Evolutionary conservation across 73 alveolate species (phyloP).

Genomic region (Halteria grandinella): DNA sequence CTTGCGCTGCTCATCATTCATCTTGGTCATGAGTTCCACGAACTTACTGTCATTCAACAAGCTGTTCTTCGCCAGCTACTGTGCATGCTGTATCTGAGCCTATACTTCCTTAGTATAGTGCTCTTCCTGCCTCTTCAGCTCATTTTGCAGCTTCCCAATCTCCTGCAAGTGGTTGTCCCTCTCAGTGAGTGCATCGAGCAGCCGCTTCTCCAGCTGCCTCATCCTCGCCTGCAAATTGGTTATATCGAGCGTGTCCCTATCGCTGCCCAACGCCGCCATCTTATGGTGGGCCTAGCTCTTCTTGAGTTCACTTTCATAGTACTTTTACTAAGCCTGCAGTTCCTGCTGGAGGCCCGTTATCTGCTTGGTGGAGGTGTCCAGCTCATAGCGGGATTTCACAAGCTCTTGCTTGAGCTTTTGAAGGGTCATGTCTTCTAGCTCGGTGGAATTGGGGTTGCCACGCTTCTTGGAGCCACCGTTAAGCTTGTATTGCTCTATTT

Average conservation of each 20-base stretch:
- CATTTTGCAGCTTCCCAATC: conserved; percentile 33
- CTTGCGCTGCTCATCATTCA: conserved; percentile 51
- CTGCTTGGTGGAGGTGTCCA: conserved; percentile 13
- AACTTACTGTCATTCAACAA: conserved; percentile 48
- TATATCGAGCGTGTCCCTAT: conserved; percentile 1
- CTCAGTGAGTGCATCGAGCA: background rate
- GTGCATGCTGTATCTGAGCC: conserved; percentile 24
- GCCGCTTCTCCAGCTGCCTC: background rate
- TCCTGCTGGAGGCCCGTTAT: conserved; percentile 3
- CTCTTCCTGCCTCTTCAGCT: conserved; percentile 24
- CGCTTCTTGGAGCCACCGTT: too few relatives aligned
- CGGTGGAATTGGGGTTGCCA: too few relatives aligned
- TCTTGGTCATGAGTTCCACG: conserved; percentile 50
- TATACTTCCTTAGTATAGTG: conserved; percentile 35
- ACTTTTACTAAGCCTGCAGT: conserved; percentile 17
- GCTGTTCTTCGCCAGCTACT: conserved; percentile 25
- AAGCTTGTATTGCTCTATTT: background rate
- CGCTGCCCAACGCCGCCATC: background rate
- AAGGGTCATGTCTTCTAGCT: conserved; percentile 39
- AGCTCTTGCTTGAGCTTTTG: conserved; percentile 37
- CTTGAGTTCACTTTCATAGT: conserved; percentile 15
- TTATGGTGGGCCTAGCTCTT: conserved; percentile 1
- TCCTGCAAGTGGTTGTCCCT: conserved; percentile 25
- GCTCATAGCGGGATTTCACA: background rate
- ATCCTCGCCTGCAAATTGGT: conserved; percentile 7